These are phyloP conservation scores for Globisporangium carolinianum DNA, from an alignment of 352 stramenopile genomes.

Conservation along the genomic window DNA sequence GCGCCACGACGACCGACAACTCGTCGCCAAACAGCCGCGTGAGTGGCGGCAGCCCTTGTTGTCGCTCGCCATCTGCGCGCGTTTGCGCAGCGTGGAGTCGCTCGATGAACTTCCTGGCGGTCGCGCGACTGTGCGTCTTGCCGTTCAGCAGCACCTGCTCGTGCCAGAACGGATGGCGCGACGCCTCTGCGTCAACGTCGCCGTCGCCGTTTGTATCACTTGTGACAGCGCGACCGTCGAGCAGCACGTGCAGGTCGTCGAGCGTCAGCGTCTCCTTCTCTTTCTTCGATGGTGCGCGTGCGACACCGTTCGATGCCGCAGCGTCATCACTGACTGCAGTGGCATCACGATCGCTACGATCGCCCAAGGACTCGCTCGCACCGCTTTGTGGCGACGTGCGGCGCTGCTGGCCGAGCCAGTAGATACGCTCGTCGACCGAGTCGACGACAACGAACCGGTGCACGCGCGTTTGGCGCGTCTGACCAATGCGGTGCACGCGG, in stretches of 20 bases:
- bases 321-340: background rate
- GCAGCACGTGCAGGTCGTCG: constrained; percentile 34
- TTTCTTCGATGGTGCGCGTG: constrained; percentile 33
- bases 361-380: too few species aligned
- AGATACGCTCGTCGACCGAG: constrained; percentile 88
- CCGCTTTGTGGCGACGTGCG: background rate
- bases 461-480: constrained; percentile 75
- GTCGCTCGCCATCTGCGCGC: constrained; percentile 11
- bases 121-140: constrained; percentile 17
- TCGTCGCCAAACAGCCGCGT: constrained; percentile 25
- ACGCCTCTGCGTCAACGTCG: background rate
- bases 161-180: constrained; percentile 32
- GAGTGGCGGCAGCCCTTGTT: background rate
- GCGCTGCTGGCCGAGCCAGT: constrained; percentile 32
- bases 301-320: background rate
- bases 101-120: constrained; percentile 29
- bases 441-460: constrained; percentile 86
- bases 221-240: constrained; percentile 10
- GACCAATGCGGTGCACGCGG: constrained; percentile 87
- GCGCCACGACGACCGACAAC: constrained; percentile 12
- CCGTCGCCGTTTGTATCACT: background rate
- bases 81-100: constrained; percentile 27
- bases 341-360: too few species aligned
- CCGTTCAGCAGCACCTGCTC: constrained; percentile 36
- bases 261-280: constrained; percentile 54